Conservation (phyloP, 1,139 yeast species). For the Yamadazyma trypodendri region DNA sequence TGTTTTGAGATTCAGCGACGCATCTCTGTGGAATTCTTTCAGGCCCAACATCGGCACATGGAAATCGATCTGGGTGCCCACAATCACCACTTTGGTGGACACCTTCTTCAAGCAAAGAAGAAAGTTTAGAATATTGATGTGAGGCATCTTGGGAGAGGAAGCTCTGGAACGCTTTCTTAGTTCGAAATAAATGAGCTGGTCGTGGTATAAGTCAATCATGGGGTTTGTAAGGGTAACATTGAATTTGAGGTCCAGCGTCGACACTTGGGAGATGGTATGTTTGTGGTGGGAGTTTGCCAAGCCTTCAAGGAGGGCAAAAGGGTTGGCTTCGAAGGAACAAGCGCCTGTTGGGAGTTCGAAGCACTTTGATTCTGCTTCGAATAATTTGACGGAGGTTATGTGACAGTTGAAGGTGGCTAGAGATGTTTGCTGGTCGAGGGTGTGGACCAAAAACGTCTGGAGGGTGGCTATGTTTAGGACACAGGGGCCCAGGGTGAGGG, state of each 20-base stretch:
- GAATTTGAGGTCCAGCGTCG: conserved; percentile 18
- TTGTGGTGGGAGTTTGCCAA: conserved; percentile 15
- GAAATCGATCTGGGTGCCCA: conserved; percentile 29
- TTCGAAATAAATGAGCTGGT: conserved; percentile 23
- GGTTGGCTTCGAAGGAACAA: conserved; percentile 22
- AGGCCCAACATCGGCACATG: conserved; percentile 33
- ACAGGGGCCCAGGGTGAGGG: conserved; percentile 20
- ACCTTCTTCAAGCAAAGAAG: conserved; percentile 18
- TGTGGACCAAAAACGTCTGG: conserved; percentile 13
- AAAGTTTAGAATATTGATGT: conserved; percentile 12
- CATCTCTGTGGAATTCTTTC: conserved; percentile 27
- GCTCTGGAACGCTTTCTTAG: conserved; percentile 7
- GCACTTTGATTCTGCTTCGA: conserved; percentile 30
- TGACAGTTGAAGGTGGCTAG: conserved; percentile 13
- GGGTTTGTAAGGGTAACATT: conserved; percentile 31
- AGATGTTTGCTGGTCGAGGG: background rate
- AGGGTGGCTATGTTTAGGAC: conserved; percentile 13
- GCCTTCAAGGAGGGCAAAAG: conserved; percentile 19
- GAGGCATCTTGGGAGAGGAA: conserved; percentile 1
- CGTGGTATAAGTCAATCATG: conserved; percentile 37
- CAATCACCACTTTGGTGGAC: conserved; percentile 28
- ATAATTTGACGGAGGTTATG: conserved; percentile 24
- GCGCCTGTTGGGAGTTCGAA: conserved; percentile 41
- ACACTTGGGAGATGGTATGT: conserved; percentile 6
- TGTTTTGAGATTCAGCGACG: conserved; percentile 29